Evolutionary conservation across 2,329 filamentous ascomycete species (phyloP).

Genomic region (Dendryphion nanum): DNA sequence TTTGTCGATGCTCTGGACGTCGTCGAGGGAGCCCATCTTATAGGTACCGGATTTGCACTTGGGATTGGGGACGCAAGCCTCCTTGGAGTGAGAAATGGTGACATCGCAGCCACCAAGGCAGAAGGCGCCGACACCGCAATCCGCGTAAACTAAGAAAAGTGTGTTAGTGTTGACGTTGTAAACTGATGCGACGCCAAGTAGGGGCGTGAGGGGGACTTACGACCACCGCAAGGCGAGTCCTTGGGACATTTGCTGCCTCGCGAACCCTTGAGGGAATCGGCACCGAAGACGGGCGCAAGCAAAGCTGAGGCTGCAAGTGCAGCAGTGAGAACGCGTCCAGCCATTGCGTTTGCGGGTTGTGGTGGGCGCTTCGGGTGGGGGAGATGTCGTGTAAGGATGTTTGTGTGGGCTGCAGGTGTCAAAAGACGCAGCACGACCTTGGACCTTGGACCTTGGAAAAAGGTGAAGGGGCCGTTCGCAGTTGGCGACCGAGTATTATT

Average conservation of each 20-base stretch:
- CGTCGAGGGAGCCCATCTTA: slow-evolving; percentile 70
- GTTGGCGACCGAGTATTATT: too few relatives aligned
- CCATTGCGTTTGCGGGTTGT: slow-evolving; percentile 23
- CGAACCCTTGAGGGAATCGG: slow-evolving; percentile 38
- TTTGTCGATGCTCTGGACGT: slow-evolving; percentile 68
- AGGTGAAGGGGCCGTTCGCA: too few relatives aligned
- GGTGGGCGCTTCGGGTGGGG: slow-evolving; percentile 9
- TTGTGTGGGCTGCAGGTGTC: slow-evolving; percentile 27
- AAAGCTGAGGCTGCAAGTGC: slow-evolving; percentile 28
- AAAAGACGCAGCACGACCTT: slow-evolving; percentile 5
- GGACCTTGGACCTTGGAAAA: too few relatives aligned
- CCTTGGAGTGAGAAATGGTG: slow-evolving; percentile 74
- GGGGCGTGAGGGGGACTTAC: slow-evolving; percentile 45
- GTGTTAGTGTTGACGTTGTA: slow-evolving; percentile 13
- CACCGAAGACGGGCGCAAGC: slow-evolving; percentile 23
- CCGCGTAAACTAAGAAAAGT: slow-evolving; percentile 70
- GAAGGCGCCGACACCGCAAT: slow-evolving; percentile 91
- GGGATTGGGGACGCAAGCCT: slow-evolving; percentile 82
- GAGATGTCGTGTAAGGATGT: slow-evolving; percentile 33
- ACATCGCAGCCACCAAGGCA: slow-evolving; percentile 96
- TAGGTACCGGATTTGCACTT: slow-evolving; percentile 74
- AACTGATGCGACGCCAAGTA: not conserved
- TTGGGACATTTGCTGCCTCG: slow-evolving; percentile 64
- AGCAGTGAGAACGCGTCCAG: slow-evolving; percentile 26
- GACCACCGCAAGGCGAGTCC: slow-evolving; percentile 46